These are phyloP conservation scores for Leishmania lainsoni DNA, from an alignment of 208 protist species.

Conservation along the genomic window DNA sequence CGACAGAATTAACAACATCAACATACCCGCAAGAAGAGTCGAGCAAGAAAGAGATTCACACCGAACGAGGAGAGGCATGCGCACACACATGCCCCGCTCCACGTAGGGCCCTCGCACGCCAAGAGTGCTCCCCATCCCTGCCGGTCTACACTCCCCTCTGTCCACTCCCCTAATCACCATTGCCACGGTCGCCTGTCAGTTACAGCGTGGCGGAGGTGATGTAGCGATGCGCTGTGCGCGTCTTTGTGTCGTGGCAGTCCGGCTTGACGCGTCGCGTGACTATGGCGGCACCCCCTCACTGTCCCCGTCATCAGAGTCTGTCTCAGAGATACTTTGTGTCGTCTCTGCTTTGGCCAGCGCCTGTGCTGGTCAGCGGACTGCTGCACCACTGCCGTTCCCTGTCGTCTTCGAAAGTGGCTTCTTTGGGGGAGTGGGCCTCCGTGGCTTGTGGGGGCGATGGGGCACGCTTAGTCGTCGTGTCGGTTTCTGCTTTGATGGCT, in stretches of 20 bases:
- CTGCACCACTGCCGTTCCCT: neutral
- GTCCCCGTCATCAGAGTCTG: neutral
- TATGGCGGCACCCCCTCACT: no score
- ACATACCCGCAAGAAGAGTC: neutral
- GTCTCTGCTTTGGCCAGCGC: neutral
- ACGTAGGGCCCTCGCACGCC: neutral
- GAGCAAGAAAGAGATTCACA: no score
- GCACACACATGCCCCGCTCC: no score
- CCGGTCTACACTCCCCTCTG: neutral
- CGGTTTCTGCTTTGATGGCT: neutral
- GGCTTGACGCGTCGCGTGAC: no score
- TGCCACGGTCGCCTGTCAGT: neutral
- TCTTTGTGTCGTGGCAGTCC: no score
- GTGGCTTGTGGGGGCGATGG: slow-evolving; percentile 1
- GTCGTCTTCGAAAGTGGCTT: neutral
- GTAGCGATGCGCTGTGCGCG: no score
- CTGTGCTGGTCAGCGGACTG: neutral
- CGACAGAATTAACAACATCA: neutral
- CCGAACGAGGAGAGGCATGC: neutral
- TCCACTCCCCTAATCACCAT: neutral
- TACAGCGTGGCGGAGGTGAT: neutral
- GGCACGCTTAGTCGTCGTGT: neutral
- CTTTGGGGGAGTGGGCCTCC: slow-evolving; percentile 2
- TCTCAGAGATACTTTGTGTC: neutral
- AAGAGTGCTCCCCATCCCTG: neutral